Evolutionary conservation across 768 basidiomycete genomes (phyloP).

Genomic region (Leccinum obscurum): DNA sequence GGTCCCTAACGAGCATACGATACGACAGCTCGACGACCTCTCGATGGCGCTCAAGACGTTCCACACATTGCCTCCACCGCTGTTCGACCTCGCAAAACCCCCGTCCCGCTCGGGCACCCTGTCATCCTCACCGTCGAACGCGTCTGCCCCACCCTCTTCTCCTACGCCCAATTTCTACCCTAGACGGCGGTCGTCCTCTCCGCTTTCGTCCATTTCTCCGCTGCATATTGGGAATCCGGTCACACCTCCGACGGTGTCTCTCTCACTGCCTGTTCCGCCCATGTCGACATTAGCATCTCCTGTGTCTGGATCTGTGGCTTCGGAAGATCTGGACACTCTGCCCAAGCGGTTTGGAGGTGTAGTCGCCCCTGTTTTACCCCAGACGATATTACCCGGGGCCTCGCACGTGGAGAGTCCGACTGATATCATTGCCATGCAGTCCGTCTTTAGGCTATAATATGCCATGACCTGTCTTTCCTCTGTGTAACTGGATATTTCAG

Average conservation of each 20-base stretch:
- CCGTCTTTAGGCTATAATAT: slow-evolving; percentile 7
- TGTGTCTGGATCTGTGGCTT: background rate
- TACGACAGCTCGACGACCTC: slow-evolving; percentile 30
- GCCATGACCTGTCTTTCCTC: no score
- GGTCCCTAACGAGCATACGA: background rate
- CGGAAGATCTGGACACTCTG: background rate
- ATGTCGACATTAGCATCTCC: slow-evolving; percentile 20
- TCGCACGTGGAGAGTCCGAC: slow-evolving; percentile 34
- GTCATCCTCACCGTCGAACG: slow-evolving; percentile 27
- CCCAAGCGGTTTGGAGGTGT: background rate
- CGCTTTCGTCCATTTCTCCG: background rate
- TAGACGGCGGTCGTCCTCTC: slow-evolving; percentile 2
- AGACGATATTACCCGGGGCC: slow-evolving; percentile 22
- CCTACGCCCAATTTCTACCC: slow-evolving; percentile 6
- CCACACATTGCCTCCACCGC: slow-evolving; percentile 44
- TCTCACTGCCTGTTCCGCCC: slow-evolving; percentile 17
- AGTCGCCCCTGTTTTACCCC: slow-evolving; percentile 14
- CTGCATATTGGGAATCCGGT: no score
- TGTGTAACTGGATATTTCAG: no score
- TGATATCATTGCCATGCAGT: slow-evolving; percentile 23
- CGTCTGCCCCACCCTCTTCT: slow-evolving; percentile 19
- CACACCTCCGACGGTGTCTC: no score
- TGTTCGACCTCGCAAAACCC: slow-evolving; percentile 33
- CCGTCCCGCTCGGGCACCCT: slow-evolving; percentile 33
- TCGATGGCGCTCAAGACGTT: slow-evolving; percentile 41